Evolutionary conservation across 768 basidiomycete genomes (phyloP).

Genomic region (Kwoniella heveanensis): DNA sequence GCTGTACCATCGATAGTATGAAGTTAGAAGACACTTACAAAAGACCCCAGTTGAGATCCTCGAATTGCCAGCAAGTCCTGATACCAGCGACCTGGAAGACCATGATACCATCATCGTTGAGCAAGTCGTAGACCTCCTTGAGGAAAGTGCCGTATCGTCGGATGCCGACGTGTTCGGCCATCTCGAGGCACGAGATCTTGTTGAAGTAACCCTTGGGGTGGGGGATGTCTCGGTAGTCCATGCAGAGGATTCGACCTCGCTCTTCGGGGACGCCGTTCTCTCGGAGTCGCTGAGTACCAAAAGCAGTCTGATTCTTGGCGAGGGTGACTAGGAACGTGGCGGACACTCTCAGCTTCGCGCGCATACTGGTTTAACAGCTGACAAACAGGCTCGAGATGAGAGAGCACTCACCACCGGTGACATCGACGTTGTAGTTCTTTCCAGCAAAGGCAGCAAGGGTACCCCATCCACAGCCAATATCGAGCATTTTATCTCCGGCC

Average conservation of each 20-base stretch:
- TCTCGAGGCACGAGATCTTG: slow-evolving; percentile 95
- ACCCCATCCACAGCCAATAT: slow-evolving; percentile 79
- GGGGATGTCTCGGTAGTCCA: slow-evolving; percentile 89
- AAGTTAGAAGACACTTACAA: slow-evolving; percentile 42
- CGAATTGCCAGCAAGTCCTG: slow-evolving; percentile 94
- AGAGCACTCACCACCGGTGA: slow-evolving; percentile 66
- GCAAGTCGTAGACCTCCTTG: slow-evolving; percentile 83
- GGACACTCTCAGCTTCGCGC: no score
- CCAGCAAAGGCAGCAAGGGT: slow-evolving; percentile 91
- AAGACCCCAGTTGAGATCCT: slow-evolving; percentile 87
- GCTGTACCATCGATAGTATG: no score
- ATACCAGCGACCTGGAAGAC: slow-evolving; percentile 98
- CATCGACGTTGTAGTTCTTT: slow-evolving; percentile 96
- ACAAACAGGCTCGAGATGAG: no score
- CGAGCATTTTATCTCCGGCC: slow-evolving; percentile 68
- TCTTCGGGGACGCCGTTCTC: slow-evolving; percentile 72
- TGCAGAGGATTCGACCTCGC: slow-evolving; percentile 86
- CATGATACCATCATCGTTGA: slow-evolving; percentile 91
- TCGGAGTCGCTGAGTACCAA: slow-evolving; percentile 83
- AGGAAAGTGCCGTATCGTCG: slow-evolving; percentile 88
- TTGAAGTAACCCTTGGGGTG: slow-evolving; percentile 71
- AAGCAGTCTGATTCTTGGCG: slow-evolving; percentile 83
- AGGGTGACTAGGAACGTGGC: slow-evolving; percentile 69
- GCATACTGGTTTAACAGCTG: no score
- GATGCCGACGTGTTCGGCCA: slow-evolving; percentile 99